Conservation (phyloP, 306 rosid species). For the Luffa acutangula region DNA sequence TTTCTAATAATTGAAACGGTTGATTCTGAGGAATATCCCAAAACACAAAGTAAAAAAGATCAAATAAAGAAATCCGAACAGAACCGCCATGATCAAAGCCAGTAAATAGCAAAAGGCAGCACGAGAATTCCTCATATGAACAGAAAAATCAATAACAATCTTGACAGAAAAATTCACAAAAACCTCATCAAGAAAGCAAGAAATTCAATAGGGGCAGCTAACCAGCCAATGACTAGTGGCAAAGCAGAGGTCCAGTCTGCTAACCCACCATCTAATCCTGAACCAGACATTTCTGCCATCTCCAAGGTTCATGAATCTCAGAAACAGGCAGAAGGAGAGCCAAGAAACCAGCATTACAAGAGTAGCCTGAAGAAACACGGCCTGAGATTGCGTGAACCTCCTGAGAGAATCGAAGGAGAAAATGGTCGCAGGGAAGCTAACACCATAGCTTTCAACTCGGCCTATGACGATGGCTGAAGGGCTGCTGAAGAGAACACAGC, state of each 20-base stretch:
- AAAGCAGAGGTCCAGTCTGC: slow-evolving; percentile 77
- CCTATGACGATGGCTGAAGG: slow-evolving; percentile 16
- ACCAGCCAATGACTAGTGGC: slow-evolving; percentile 92
- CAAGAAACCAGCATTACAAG: slow-evolving; percentile 62
- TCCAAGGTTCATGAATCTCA: slow-evolving; percentile 49
- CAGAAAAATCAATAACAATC: not conserved
- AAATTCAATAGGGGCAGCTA: not conserved
- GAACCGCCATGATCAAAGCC: not conserved
- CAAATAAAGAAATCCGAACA: not conserved
- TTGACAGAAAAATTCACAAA: not conserved
- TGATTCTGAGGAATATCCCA: not conserved
- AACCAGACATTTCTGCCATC: slow-evolving; percentile 69
- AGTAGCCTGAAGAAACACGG: slow-evolving; percentile 82
- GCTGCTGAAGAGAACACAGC: slow-evolving; percentile 41
- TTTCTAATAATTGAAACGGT: not conserved
- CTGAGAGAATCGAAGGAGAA: slow-evolving; percentile 56
- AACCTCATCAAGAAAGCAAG: not conserved
- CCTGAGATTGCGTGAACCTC: slow-evolving; percentile 92
- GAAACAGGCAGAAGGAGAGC: slow-evolving; percentile 46
- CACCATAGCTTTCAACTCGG: slow-evolving; percentile 31
- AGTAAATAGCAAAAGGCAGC: not conserved
- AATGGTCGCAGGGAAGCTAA: slow-evolving; percentile 45
- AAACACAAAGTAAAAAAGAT: not conserved
- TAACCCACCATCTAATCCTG: slow-evolving; percentile 66
- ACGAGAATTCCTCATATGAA: not conserved